A percentile compares a stretch with the other conserved stretches of the same genome.
These are phyloP conservation scores for Phaeosphaeriaceae sp. DNA, from an alignment of 2,329 filamentous ascomycete species.

Conservation along the genomic window DNA sequence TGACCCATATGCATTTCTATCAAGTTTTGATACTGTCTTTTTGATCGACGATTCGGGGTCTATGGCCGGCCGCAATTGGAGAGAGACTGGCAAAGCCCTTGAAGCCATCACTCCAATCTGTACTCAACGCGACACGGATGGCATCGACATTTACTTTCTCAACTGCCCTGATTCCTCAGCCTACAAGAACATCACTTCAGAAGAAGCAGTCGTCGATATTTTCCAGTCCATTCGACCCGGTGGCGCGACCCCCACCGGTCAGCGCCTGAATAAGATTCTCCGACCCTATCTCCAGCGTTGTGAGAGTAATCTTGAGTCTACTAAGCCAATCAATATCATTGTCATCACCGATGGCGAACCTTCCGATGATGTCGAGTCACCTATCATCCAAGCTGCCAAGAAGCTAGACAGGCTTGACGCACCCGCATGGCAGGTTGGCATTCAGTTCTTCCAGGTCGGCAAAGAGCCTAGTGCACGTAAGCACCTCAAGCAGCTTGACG, in stretches of 20 bases:
- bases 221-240: conserved; percentile 71
- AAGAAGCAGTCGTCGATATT: conserved; percentile 67
- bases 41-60: conserved; percentile 91
- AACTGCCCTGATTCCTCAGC: conserved; percentile 69
- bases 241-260: conserved; percentile 77
- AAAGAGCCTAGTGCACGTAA: conserved; percentile 68
- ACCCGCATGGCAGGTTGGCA: conserved; percentile 80
- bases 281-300: conserved; percentile 70
- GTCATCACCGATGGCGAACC: conserved; percentile 89
- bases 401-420: conserved; percentile 74
- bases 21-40: conserved; percentile 84
- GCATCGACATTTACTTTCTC: conserved; percentile 90
- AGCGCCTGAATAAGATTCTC: conserved; percentile 73
- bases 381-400: conserved; percentile 69
- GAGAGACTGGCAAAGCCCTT: conserved; percentile 73
- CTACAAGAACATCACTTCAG: conserved; percentile 69
- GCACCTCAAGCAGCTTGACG: conserved; percentile 76
- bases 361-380: conserved; percentile 75
- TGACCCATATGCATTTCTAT: conserved; percentile 77
- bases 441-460: conserved; percentile 97
- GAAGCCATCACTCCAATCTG: conserved; percentile 80
- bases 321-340: conserved; percentile 88
- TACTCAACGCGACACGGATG: conserved; percentile 77
- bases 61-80: conserved; percentile 81
- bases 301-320: conserved; percentile 54